phyloP scores from a whole-genome alignment of 2,329 filamentous ascomycete genomes.

The Apiospora hydei region DNA sequence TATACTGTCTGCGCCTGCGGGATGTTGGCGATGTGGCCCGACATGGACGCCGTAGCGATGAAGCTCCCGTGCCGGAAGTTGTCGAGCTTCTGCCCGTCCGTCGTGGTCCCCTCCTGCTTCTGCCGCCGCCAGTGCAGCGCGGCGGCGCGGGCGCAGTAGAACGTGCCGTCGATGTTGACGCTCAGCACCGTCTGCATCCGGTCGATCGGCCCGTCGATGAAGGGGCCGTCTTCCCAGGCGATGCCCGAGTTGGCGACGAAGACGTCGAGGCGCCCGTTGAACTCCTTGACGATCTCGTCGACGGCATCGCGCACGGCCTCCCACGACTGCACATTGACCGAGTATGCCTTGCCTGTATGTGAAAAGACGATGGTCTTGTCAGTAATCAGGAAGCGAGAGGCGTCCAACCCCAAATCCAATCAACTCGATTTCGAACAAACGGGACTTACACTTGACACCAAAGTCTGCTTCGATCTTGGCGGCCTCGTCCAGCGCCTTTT shows the following conservation, averaged over 20 bases:
- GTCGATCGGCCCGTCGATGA: slow-evolving; percentile 69
- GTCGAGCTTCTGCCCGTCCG: slow-evolving; percentile 67
- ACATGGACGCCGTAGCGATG: slow-evolving; percentile 81
- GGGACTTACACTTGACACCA: slow-evolving; percentile 68
- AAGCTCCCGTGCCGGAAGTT: slow-evolving; percentile 72
- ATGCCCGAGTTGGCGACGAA: slow-evolving; percentile 84
- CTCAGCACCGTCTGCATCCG: slow-evolving; percentile 72
- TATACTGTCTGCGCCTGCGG: slow-evolving; percentile 79
- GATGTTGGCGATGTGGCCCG: slow-evolving; percentile 78
- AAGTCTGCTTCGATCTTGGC: slow-evolving; percentile 70
- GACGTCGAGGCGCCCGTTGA: slow-evolving; percentile 77
- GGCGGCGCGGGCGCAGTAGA: slow-evolving; percentile 77
- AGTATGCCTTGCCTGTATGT: slow-evolving; percentile 63
- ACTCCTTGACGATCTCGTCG: slow-evolving; percentile 64
- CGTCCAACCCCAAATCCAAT: not conserved
- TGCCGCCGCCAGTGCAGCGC: slow-evolving; percentile 75
- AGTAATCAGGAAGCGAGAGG: not conserved
- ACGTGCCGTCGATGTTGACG: slow-evolving; percentile 78
- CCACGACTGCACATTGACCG: slow-evolving; percentile 65
- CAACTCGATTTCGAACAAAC: not conserved
- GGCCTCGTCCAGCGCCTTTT: slow-evolving; percentile 67
- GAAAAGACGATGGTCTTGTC: not conserved
- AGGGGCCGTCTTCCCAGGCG: slow-evolving; percentile 73
- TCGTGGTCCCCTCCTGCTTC: slow-evolving; percentile 69
- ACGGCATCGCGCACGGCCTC: slow-evolving; percentile 60